phyloP scores from a whole-genome alignment of 2,329 filamentous ascomycete genomes.

The Ampelomyces quisqualis region DNA sequence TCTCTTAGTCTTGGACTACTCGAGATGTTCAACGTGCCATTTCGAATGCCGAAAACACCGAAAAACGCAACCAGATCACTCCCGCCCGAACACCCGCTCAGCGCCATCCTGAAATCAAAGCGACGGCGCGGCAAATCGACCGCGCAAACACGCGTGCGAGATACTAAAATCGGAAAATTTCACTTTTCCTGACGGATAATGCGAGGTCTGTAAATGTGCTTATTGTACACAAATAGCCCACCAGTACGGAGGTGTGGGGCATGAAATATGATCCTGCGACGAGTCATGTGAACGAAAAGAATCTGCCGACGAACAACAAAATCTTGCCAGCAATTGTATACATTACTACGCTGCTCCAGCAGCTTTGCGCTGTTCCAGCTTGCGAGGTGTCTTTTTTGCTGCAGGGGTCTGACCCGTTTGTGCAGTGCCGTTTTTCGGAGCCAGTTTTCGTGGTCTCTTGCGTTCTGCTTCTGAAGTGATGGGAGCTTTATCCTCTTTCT shows the following conservation, averaged over 20 bases:
- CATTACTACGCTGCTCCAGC: slow-evolving; percentile 3
- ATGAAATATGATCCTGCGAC: not conserved
- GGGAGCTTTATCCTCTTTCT: slow-evolving; percentile 21
- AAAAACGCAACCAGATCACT: slow-evolving; percentile 30
- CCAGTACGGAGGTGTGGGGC: not conserved
- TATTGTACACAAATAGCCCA: not conserved
- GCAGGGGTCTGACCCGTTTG: slow-evolving; percentile 7
- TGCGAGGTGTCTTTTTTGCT: slow-evolving; percentile 26
- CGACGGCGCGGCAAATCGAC: slow-evolving; percentile 46
- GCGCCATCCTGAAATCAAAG: slow-evolving; percentile 21
- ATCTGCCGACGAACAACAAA: not conserved
- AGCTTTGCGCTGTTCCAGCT: slow-evolving; percentile 26
- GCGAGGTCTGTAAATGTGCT: too few species aligned
- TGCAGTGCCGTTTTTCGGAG: slow-evolving; percentile 12
- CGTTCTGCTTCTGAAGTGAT: slow-evolving; percentile 10
- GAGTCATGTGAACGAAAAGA: not conserved
- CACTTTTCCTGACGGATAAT: too few species aligned
- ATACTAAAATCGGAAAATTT: too few species aligned
- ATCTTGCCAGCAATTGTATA: not conserved
- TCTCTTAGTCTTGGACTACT: slow-evolving; percentile 40
- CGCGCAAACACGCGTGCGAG: slow-evolving; percentile 47
- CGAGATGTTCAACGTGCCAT: slow-evolving; percentile 40
- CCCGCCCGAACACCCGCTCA: slow-evolving; percentile 31
- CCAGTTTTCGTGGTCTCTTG: slow-evolving; percentile 32
- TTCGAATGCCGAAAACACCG: slow-evolving; percentile 43